Evolutionary conservation across 2,329 filamentous ascomycete species (phyloP).

Genomic region (Trichothecium roseum): DNA sequence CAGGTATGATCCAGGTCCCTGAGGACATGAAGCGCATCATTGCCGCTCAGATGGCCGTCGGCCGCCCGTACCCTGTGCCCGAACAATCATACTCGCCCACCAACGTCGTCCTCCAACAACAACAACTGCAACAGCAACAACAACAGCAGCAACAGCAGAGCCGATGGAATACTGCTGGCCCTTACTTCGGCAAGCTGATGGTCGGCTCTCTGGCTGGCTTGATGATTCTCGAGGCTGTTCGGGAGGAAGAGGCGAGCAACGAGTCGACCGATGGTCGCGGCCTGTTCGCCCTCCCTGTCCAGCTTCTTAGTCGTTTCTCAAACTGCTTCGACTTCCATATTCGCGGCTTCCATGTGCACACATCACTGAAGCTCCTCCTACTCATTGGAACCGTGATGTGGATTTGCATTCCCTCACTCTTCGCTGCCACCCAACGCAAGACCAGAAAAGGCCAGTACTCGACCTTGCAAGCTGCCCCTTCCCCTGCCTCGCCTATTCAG

Average conservation of each 20-base stretch:
- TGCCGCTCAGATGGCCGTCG: constrained; percentile 43
- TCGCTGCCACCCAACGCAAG: constrained; percentile 33
- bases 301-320: constrained; percentile 40
- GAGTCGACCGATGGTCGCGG: constrained; percentile 57
- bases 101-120: constrained; percentile 38
- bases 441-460: constrained; percentile 37
- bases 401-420: constrained; percentile 43
- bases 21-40: constrained; percentile 55
- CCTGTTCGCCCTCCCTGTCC: constrained; percentile 53
- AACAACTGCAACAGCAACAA: constrained; percentile 32
- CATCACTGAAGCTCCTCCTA: constrained; percentile 41
- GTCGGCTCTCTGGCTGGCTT: constrained; percentile 83
- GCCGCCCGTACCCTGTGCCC: constrained; percentile 41
- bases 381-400: constrained; percentile 44
- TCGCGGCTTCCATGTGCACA: constrained; percentile 43
- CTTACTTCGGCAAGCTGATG: constrained; percentile 71
- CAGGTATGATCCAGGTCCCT: constrained; percentile 55
- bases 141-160: constrained; percentile 37
- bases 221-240: constrained; percentile 80
- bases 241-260: constrained; percentile 53
- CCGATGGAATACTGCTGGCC: constrained; percentile 42
- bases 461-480: constrained; percentile 47
- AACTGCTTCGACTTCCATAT: constrained; percentile 39
- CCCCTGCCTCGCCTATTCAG: constrained; percentile 71
- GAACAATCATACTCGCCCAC: constrained; percentile 34